Percentiles rank a stretch among this genome's conserved stretches.
These are phyloP conservation scores for Coprinopsis marcescibilis DNA, from an alignment of 768 basidiomycete genomes.

Conservation along the genomic window DNA sequence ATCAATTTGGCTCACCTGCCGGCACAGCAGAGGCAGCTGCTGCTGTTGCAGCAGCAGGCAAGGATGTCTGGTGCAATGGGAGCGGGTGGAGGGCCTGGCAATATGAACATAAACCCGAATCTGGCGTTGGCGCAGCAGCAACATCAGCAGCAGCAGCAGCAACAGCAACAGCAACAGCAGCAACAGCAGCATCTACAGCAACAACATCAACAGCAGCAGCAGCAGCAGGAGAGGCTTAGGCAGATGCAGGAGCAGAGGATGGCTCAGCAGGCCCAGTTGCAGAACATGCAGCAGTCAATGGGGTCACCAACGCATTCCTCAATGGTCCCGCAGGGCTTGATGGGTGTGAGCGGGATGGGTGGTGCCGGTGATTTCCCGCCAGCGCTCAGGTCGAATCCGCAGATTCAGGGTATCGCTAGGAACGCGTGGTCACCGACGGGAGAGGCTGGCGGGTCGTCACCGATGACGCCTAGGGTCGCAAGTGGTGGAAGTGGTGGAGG, in stretches of 20 bases:
- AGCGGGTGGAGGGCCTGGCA: constrained; percentile 11
- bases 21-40: constrained; percentile 5
- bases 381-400: constrained; percentile 45
- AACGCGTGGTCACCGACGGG: constrained; percentile 76
- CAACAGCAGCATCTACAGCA: constrained; percentile 9
- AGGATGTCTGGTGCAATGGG: constrained; percentile 6
- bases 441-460: constrained; percentile 29
- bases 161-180: constrained; percentile 11
- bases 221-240: constrained; percentile 30
- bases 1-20: constrained; percentile 8
- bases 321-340: constrained; percentile 17
- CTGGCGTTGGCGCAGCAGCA: constrained; percentile 19
- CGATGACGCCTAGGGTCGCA: constrained; percentile 41
- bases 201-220: constrained; percentile 25
- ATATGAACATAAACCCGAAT: constrained; percentile 24
- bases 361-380: constrained; percentile 31
- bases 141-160: constrained; percentile 9
- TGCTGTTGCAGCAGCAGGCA: constrained; percentile 4
- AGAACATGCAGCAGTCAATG: constrained; percentile 38
- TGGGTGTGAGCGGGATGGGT: constrained; percentile 12
- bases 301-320: constrained; percentile 18
- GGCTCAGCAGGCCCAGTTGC: constrained; percentile 35
- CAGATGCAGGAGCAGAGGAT: constrained; percentile 36
- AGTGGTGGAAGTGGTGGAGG: constrained; percentile 8
- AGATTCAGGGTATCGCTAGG: constrained; percentile 68